phyloP scores from a whole-genome alignment of 192 early-diverging fungal genomes.

The Umbelopsis ramanniana region DNA sequence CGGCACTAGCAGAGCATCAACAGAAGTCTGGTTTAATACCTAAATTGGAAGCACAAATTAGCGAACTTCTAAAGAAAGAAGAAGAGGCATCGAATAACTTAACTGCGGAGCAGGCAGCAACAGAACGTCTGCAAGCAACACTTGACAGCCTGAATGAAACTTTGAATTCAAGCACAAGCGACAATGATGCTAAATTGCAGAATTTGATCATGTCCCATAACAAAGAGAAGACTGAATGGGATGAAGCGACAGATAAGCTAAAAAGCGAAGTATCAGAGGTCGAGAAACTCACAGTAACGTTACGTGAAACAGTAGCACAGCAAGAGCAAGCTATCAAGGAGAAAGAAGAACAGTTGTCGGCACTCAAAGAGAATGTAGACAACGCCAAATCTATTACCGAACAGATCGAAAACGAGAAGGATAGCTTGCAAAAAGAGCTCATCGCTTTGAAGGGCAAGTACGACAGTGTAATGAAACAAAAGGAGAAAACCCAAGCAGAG shows the following conservation, averaged over 20 bases:
- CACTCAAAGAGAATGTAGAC: background rate
- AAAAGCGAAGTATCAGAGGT: background rate
- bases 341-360: conserved; percentile 1
- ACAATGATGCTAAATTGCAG: conserved; percentile 6
- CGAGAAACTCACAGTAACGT: background rate
- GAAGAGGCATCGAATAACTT: background rate
- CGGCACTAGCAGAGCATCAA: background rate
- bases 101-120: background rate
- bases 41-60: background rate
- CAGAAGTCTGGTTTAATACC: background rate
- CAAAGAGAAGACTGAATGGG: background rate
- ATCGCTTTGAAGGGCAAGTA: background rate
- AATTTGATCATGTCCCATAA: background rate
- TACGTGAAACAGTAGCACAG: background rate
- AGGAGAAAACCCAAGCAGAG: background rate
- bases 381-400: background rate
- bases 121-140: background rate
- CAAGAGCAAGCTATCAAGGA: background rate
- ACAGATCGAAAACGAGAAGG: background rate
- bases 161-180: background rate
- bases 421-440: conserved; percentile 5
- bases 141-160: background rate
- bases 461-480: background rate
- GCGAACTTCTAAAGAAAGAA: background rate
- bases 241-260: background rate